Percentiles rank a stretch among this genome's conserved stretches.
phyloP scores from a whole-genome alignment of 768 basidiomycete species.

The Russula sp. region DNA sequence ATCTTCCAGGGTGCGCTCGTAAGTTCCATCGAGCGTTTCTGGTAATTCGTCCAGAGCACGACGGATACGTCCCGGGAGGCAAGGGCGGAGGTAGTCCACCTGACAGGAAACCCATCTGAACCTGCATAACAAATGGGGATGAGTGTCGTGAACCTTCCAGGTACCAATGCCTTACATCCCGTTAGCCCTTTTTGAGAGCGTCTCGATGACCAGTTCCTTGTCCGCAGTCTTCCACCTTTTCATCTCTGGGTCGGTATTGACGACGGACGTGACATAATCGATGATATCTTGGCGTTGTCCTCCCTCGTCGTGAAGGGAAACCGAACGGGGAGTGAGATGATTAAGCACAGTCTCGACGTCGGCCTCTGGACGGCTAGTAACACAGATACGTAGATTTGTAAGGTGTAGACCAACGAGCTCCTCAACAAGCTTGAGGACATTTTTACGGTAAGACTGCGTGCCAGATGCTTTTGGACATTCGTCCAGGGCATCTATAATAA shows the following conservation, averaged over 20 bases:
- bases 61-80: not conserved
- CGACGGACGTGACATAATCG: not conserved
- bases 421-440: not conserved
- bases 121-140: not conserved
- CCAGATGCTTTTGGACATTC: not conserved
- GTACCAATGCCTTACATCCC: constrained; percentile 8
- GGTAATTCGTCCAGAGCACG: not conserved
- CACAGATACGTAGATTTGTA: not conserved
- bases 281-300: not conserved
- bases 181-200: not conserved
- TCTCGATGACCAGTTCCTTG: not conserved
- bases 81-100: too few species aligned
- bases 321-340: not conserved
- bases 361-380: not conserved
- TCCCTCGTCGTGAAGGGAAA: not conserved
- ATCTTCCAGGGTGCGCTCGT: not conserved
- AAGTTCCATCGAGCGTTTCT: not conserved
- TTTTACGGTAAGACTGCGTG: not conserved
- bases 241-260: not conserved
- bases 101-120: not conserved
- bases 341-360: not conserved
- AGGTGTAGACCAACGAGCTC: not conserved
- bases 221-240: not conserved
- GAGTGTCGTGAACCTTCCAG: too few species aligned
- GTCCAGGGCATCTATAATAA: not conserved